Evolutionary conservation across 441 rosid genomes (phyloP).

Genomic region (Pelargonium cotyledonis): DNA sequence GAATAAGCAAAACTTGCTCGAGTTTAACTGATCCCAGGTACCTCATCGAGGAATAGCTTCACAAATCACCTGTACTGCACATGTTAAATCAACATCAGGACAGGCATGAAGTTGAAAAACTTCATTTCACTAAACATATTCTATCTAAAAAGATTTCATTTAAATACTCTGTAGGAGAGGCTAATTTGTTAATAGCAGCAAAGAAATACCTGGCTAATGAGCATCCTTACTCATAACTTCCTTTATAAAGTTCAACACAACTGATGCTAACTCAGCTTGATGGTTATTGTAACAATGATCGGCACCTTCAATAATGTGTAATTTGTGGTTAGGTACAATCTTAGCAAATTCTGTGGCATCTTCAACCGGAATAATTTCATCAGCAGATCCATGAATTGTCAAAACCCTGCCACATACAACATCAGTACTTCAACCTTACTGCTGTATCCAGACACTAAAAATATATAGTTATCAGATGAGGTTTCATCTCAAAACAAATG

Average conservation of each 20-base stretch:
- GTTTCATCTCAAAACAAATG: too few species aligned
- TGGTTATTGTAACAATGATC: conserved; percentile 40
- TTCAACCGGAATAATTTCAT: conserved; percentile 33
- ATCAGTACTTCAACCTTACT: neutral
- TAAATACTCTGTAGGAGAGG: neutral
- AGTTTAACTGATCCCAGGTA: too few species aligned
- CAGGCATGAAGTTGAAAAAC: too few species aligned
- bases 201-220: conserved; percentile 10
- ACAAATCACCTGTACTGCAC: too few species aligned
- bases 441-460: too few species aligned
- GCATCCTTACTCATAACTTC: conserved; percentile 20
- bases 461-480: too few species aligned
- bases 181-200: neutral
- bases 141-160: neutral
- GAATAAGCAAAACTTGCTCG: too few species aligned
- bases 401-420: conserved; percentile 31
- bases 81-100: too few species aligned
- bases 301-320: conserved; percentile 41
- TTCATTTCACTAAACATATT: too few species aligned
- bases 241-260: conserved; percentile 35
- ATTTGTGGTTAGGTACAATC: conserved; percentile 47
- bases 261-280: conserved; percentile 38
- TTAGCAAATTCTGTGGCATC: conserved; percentile 51
- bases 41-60: too few species aligned
- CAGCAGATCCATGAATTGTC: conserved; percentile 51